Evolutionary conservation across 2,329 filamentous ascomycete species (phyloP).

Genomic region (Colletotrichum sp.): DNA sequence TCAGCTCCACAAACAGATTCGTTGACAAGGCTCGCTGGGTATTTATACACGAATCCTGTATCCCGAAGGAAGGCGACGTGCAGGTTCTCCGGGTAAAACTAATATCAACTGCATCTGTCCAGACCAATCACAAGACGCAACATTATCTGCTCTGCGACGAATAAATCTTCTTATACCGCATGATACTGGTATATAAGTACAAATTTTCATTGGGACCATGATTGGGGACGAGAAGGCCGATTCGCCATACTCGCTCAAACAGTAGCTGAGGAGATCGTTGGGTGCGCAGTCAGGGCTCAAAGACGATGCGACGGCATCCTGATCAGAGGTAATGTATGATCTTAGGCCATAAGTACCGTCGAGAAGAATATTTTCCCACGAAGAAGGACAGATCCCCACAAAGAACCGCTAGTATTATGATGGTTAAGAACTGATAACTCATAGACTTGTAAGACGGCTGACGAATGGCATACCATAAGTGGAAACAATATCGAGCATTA

Average conservation of each 20-base stretch:
- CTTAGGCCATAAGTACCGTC: rapidly evolving
- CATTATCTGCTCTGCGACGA: not conserved
- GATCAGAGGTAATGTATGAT: rapidly evolving
- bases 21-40: rapidly evolving
- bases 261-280: not conserved
- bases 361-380: not conserved
- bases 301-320: rapidly evolving
- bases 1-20: rapidly evolving
- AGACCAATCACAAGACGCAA: not conserved
- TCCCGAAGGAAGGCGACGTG: rapidly evolving
- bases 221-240: not conserved
- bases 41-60: not conserved
- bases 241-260: not conserved
- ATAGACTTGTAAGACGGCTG: not conserved
- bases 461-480: not conserved
- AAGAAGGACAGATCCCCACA: not conserved
- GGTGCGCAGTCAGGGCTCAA: not conserved
- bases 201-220: rapidly evolving
- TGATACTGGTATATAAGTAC: rapidly evolving
- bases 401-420: not conserved
- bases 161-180: rapidly evolving
- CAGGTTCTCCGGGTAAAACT: not conserved
- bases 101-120: rapidly evolving
- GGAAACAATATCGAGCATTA: not conserved
- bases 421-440: not conserved